These are phyloP conservation scores for Melastoma malabathricum DNA, from an alignment of 345 rosid species.

Conservation along the genomic window DNA sequence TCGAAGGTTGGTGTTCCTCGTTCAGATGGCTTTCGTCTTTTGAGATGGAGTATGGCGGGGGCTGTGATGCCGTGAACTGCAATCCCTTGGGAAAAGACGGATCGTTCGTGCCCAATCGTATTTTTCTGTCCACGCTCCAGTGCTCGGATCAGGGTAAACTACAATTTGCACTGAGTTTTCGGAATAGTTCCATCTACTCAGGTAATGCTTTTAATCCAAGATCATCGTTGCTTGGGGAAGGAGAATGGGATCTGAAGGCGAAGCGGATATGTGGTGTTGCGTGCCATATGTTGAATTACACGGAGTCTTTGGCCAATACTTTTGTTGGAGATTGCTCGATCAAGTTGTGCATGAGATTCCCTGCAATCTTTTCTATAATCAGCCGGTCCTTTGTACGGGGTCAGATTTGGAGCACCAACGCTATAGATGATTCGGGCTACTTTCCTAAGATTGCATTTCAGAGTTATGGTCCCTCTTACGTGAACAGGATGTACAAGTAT, in stretches of 20 bases:
- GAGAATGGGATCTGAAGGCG: constrained; percentile 56
- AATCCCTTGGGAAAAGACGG: constrained; percentile 20
- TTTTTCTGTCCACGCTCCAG: constrained; percentile 23
- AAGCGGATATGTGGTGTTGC: constrained; percentile 47
- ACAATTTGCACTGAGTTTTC: constrained; percentile 33
- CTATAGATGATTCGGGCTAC: constrained; percentile 29
- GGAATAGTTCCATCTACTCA: constrained; percentile 13
- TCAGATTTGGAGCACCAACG: constrained; percentile 42
- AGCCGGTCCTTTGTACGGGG: constrained; percentile 36
- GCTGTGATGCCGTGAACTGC: constrained; percentile 32
- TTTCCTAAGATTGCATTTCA: constrained; percentile 33
- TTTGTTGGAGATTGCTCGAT: constrained; percentile 52
- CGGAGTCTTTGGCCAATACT: constrained; percentile 28
- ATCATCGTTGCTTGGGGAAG: constrained; percentile 56
- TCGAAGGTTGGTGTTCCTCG: constrained; percentile 26
- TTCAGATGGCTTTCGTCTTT: constrained; percentile 20
- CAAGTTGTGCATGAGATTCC: constrained; percentile 56
- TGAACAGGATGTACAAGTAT: constrained; percentile 43
- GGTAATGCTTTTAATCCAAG: constrained; percentile 37
- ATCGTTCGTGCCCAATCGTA: constrained; percentile 21
- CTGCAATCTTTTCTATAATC: constrained; percentile 30
- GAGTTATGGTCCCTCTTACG: constrained; percentile 16
- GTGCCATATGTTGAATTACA: constrained; percentile 46
- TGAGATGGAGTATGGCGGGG: constrained; percentile 30
- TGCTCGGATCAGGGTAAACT: constrained; percentile 35